Evolutionary conservation across 2,329 filamentous ascomycete species (phyloP).

Genomic region (Sordariomycetes sp.): DNA sequence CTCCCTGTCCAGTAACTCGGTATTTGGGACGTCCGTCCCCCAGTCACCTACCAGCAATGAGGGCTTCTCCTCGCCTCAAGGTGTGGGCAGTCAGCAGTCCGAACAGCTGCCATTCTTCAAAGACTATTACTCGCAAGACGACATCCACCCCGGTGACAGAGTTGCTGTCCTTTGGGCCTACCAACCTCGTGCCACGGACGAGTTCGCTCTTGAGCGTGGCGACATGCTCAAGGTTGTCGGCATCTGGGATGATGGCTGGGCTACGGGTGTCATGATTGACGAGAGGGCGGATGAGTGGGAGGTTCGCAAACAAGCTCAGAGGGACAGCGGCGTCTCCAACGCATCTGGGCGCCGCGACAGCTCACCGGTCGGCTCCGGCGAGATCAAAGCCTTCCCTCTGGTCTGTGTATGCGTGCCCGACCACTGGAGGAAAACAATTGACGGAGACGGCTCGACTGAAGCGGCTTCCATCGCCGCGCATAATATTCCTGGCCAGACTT

Average conservation of each 20-base stretch:
- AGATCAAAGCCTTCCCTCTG: slow-evolving; percentile 96
- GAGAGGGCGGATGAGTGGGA: slow-evolving; percentile 89
- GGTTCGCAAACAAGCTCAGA: slow-evolving; percentile 61
- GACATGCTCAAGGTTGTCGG: slow-evolving; percentile 98
- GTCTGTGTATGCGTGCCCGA: slow-evolving; percentile 93
- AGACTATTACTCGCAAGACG: slow-evolving; percentile 96
- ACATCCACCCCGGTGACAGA: slow-evolving; percentile 84
- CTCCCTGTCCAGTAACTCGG: slow-evolving; percentile 82
- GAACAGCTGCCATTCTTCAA: slow-evolving; percentile 96
- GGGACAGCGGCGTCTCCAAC: slow-evolving; percentile 90
- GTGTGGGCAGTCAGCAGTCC: slow-evolving; percentile 78
- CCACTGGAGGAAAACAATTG: slow-evolving; percentile 95
- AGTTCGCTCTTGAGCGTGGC: slow-evolving; percentile 86
- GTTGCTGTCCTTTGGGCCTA: slow-evolving; percentile 95
- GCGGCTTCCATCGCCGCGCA: slow-evolving; percentile 37
- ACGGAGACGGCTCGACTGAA: slow-evolving; percentile 70
- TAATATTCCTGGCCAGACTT: neutral
- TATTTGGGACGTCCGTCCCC: slow-evolving; percentile 59
- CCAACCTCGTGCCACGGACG: slow-evolving; percentile 84
- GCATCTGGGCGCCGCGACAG: slow-evolving; percentile 54
- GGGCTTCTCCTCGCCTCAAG: slow-evolving; percentile 74
- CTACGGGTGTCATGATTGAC: slow-evolving; percentile 76
- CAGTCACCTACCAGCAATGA: slow-evolving; percentile 65
- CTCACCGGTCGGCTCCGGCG: slow-evolving; percentile 58
- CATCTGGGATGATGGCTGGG: slow-evolving; percentile 99